A percentile compares a stretch with the other conserved stretches of the same genome.
phyloP scores from a whole-genome alignment of 1,139 yeast genomes.

The Taphrina wiesneri region DNA sequence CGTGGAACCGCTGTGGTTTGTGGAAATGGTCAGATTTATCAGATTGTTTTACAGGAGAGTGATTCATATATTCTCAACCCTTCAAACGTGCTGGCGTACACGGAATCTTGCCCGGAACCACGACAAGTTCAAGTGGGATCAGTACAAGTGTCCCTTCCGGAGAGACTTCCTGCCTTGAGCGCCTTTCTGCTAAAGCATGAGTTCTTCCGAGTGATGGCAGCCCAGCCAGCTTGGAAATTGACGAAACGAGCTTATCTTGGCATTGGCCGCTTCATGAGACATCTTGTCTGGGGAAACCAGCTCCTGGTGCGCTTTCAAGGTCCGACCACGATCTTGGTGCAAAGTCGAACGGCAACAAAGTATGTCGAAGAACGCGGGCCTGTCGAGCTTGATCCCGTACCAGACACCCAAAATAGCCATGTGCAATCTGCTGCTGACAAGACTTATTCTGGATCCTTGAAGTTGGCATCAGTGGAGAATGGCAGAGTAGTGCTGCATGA shows the following conservation, averaged over 20 bases:
- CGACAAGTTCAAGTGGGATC: background rate
- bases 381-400: conserved; percentile 23
- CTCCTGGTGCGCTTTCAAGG: conserved; percentile 39
- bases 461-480: conserved; percentile 40
- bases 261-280: conserved; percentile 28
- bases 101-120: conserved; percentile 39
- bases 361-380: conserved; percentile 32
- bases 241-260: background rate
- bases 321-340: conserved; percentile 40
- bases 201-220: conserved; percentile 35
- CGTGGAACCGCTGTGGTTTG: conserved; percentile 48
- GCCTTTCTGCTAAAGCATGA: conserved; percentile 10
- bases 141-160: conserved; percentile 16
- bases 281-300: conserved; percentile 39
- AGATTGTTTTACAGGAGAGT: conserved; percentile 43
- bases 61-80: conserved; percentile 46
- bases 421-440: background rate
- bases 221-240: conserved; percentile 24
- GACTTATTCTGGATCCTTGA: conserved; percentile 37
- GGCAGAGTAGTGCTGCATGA: conserved; percentile 40
- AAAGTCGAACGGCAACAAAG: conserved; percentile 20
- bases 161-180: conserved; percentile 11
- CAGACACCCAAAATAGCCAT: conserved; percentile 10
- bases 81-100: conserved; percentile 46
- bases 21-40: conserved; percentile 47